Percentiles rank a stretch among this genome's conserved stretches.
Conservation (phyloP, 257 asterid species). For the Penstemon eatonii region DNA sequence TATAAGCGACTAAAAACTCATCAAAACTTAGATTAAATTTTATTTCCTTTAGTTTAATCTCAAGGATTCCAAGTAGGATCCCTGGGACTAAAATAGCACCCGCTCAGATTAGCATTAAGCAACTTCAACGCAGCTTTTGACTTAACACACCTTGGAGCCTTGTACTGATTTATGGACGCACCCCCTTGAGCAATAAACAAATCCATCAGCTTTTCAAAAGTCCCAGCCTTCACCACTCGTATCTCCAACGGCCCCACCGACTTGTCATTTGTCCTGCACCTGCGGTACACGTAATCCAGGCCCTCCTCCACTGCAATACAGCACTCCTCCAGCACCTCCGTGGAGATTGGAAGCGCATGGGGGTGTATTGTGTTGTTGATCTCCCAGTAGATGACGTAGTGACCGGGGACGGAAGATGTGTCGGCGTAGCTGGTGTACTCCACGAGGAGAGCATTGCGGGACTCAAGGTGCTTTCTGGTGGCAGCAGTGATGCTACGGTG, state of each 20-base stretch:
- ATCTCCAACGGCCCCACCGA: slow-evolving; percentile 74
- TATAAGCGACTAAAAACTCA: slow-evolving; percentile 18
- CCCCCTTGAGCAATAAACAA: slow-evolving; percentile 64
- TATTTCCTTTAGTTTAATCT: slow-evolving; percentile 38
- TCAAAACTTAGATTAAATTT: slow-evolving; percentile 10
- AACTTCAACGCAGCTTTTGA: slow-evolving; percentile 59
- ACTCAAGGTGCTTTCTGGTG: slow-evolving; percentile 51
- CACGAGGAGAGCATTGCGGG: slow-evolving; percentile 54
- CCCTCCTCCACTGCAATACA: slow-evolving; percentile 66
- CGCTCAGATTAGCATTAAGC: slow-evolving; percentile 57
- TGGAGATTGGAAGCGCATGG: slow-evolving; percentile 34
- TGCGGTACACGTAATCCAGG: slow-evolving; percentile 64
- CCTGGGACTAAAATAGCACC: slow-evolving; percentile 60
- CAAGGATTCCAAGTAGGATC: slow-evolving; percentile 71
- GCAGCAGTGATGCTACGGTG: slow-evolving; percentile 65
- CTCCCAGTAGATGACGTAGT: slow-evolving; percentile 82
- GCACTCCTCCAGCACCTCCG: slow-evolving; percentile 51
- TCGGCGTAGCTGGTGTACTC: slow-evolving; percentile 85
- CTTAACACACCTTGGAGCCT: slow-evolving; percentile 72
- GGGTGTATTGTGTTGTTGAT: slow-evolving; percentile 38
- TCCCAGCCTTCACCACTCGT: slow-evolving; percentile 55
- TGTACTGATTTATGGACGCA: slow-evolving; percentile 75
- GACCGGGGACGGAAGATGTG: slow-evolving; percentile 71
- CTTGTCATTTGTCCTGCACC: slow-evolving; percentile 65
- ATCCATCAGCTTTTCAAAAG: slow-evolving; percentile 76